phyloP scores from a whole-genome alignment of 495 filamentous ascomycete genomes.

The Penicillium canariense region DNA sequence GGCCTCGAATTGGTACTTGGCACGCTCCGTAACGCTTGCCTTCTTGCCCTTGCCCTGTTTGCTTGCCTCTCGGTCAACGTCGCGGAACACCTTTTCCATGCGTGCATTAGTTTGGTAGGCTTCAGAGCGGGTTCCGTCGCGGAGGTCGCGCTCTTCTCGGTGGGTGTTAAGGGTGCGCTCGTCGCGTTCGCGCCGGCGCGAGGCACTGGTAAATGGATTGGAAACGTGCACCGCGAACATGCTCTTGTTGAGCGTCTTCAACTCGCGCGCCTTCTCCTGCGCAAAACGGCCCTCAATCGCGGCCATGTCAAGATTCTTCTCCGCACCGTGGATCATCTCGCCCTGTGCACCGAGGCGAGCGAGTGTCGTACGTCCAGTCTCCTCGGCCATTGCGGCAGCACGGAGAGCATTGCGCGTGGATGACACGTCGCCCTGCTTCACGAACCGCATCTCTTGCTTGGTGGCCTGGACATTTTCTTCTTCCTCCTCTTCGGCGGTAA shows the following conservation, averaged over 20 bases:
- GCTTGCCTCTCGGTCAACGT: constrained; percentile 43
- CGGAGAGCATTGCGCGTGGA: constrained; percentile 68
- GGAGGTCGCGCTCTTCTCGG: constrained; percentile 60
- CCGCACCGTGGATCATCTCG: constrained; percentile 75
- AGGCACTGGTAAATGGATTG: constrained; percentile 67
- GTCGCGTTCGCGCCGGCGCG: constrained; percentile 58
- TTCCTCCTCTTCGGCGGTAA: constrained; percentile 74
- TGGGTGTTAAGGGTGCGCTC: constrained; percentile 60
- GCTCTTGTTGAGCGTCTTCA: constrained; percentile 73
- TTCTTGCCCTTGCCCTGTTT: constrained; percentile 40
- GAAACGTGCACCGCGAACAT: constrained; percentile 80
- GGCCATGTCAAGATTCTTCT: constrained; percentile 70
- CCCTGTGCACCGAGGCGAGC: constrained; percentile 70
- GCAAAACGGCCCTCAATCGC: constrained; percentile 66
- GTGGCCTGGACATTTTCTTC: constrained; percentile 65
- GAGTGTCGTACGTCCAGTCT: constrained; percentile 67
- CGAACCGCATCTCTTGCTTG: constrained; percentile 71
- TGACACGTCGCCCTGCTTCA: constrained; percentile 72
- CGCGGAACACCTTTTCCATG: constrained; percentile 59
- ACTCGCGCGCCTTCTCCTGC: constrained; percentile 68
- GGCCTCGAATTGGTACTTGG: constrained; percentile 77
- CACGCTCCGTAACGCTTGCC: constrained; percentile 60
- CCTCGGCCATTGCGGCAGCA: constrained; percentile 64
- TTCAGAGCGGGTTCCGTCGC: constrained; percentile 65
- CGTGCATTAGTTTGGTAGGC: constrained; percentile 57